Percentiles rank a stretch among this genome's conserved stretches.
phyloP scores from a whole-genome alignment of 179 eudicot genomes.

The Gypsophila paniculata region DNA sequence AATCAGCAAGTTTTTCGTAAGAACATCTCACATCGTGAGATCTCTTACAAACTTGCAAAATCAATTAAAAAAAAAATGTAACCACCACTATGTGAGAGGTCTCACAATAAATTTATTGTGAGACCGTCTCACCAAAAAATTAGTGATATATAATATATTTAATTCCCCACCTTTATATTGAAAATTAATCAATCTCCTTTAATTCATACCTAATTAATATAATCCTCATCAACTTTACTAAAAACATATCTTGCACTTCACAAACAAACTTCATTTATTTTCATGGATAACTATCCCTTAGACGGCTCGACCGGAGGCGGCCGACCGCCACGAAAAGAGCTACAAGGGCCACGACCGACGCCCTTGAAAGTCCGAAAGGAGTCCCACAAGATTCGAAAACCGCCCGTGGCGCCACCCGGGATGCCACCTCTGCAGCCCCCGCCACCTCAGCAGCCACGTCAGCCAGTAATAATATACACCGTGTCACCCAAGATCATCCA shows the following conservation, averaged over 20 bases:
- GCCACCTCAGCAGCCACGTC: conserved; percentile 39
- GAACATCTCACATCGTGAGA: no score
- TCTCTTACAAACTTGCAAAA: no score
- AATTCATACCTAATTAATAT: not conserved
- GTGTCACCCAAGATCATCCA: conserved; percentile 91
- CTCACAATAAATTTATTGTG: no score
- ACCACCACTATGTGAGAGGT: no score
- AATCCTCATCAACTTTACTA: not conserved
- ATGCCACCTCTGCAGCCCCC: conserved; percentile 21
- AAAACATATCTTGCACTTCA: no score
- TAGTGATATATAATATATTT: no score
- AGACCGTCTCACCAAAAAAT: no score
- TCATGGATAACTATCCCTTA: conserved; percentile 30
- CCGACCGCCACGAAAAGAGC: conserved; percentile 52
- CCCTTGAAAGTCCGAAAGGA: conserved; percentile 72
- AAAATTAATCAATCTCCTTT: not conserved
- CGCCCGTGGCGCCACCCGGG: conserved; percentile 45
- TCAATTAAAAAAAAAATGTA: no score
- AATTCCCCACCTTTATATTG: not conserved
- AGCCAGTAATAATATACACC: conserved; percentile 74
- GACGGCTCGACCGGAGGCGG: conserved; percentile 28
- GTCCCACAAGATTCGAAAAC: conserved; percentile 72
- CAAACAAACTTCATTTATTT: no score
- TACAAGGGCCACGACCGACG: conserved; percentile 79
- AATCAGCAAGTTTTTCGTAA: no score